Evolutionary conservation across 2,329 filamentous ascomycete species (phyloP), one percentile per base, ranked within the genome.

Genomic region (Colletotrichum echinochloae): DNA sequence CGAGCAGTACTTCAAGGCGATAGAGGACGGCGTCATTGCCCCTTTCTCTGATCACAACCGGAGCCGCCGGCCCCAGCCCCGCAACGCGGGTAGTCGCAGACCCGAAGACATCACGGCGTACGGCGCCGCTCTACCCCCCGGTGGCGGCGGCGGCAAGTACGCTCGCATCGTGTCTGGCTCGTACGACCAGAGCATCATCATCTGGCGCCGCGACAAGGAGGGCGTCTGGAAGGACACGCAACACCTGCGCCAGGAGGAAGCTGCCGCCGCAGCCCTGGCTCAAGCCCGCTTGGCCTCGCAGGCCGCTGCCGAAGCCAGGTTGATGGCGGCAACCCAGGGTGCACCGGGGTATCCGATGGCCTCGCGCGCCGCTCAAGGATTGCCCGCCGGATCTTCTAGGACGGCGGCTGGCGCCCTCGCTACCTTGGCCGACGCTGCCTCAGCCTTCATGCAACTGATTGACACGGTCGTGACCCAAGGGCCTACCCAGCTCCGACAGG

Each of bases 141-240:
- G 95, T 16, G 95, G 95, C 30, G 95, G 95, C 48, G 94, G 95
- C 33, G 94, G 94, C 76, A 91, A 88, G 74, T 98, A 95, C 84
- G 94, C 92, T 12, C 91, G 95, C n/a, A 99, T 99, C 70, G 94
- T 99, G 4, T 98, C 95, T 8, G 96, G 96, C 2, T 97, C 94
- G 0, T 99, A 99, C 75, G 96, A 99, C 75, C 94, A 97, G 82
- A 95, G 91, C 14, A 94, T 99, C 75, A 95, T 98, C 74, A 93
- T 99, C 66, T 99, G 96, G 96, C 92, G 93, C 74, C 91, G 94
- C 72, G 92, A 97, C 73, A 89, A 90, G 74, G 91, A 96, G 74
- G 95, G 95, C 2, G 89, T 92, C 33, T 98, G 96, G 95, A 91
- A 91, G 74, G 89, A 91, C 64, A 90, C 90, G 41, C 93, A 95